Evolutionary conservation across 306 rosid genomes (phyloP), one percentile per base, ranked within the genome.

Genomic region (Medicago truncatula): DNA sequence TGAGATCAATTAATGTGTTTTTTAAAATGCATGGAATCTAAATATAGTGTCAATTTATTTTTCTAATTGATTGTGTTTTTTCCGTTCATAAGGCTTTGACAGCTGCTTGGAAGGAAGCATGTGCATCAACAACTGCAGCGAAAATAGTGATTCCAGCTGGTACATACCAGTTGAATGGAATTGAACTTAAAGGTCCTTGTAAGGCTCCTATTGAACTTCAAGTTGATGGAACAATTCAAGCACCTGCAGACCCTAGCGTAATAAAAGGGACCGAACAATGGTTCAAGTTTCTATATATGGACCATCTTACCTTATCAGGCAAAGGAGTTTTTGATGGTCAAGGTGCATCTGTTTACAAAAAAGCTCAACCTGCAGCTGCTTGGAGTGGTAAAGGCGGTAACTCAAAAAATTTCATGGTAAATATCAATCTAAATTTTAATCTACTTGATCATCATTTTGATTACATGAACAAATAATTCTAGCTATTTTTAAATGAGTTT

Each of bases 161-260:
- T 18, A 56, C 38, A 34, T 34, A 34, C 38, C 4, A 34, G 38
- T 2, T 34, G 38, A 34, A 34, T 34, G 38, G 38, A 56, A 9
- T 56, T 9, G 28, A 56, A 18, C 31, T 20, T 9, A 20, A 8
- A 18, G 61, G 61, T 56, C 61, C 61, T 18, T 56, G 61, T 56
- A 56, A 56, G 61, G 25, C 61, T 0, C 61, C 61, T 18, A 20
- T 56, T 56, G 61, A 56, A 56, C 12, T 56, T 56, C 61, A 56
- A 56, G 31, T 56, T 56, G 61, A 46, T 46, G 52, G 52, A 15
- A 46, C n/a, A 46, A 46, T 46, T 46, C 52, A 46, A 46, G 52
- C 52, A 56, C 61, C 31, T 18, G 1, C 61, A 18, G 9, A 56
- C 13, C 28, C 14, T 1, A 2, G 0, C 20, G 15, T 9, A 2